Base-by-base conservation (phyloP, 2,329 filamentous ascomycete species). In the Pestalotiopsis sp. region DNA sequence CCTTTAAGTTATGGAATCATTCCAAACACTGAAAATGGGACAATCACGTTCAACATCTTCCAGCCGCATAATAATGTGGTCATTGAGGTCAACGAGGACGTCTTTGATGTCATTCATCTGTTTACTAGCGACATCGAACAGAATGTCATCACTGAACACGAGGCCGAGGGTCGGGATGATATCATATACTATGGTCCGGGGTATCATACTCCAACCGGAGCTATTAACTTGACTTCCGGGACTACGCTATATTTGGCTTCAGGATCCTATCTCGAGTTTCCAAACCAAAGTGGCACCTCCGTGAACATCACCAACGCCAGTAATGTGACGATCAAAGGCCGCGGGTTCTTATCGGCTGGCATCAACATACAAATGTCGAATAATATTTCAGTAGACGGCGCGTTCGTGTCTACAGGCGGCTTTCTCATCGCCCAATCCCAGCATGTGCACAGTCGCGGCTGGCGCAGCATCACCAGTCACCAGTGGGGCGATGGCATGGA, bases 181-280 rank as follows among this genome's bases (percentile, higher is more conserved):
- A 71, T 74, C 12, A 59, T 74, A 25, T 78, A 76, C 70, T 78
- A 75, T 65, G 76, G 74, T 2, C 75, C 74, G 1, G 77, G 77
- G 0, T 73, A 75, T 57, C 66, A 72, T 61, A 69, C 69, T 1
- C 65, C 72, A 7, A 70, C 61, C 2, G 74, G 71, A 1, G 70
- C 45, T 31, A 20, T 68, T 7, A 70, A 65, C 59, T 41, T 72
- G 13, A 57, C 65, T n/a, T 69, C 64, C 3, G 72, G 72, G 5
- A 67, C 71, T 61, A 75, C 72, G 9, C 64, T 76, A 4, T 76
- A 74, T 49, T 23, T 75, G 39, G 72, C 72, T 4, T 66, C 66
- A 20, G 73, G 72, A 5, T 69, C 66, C n/a, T 62, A 72, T 13
- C 41, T 75, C 27, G 12, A 62, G 25, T 62, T 38, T 31, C 59